Percentiles rank a stretch among this genome's conserved stretches.
phyloP scores from a whole-genome alignment of 2,329 filamentous ascomycete genomes.

The Sarocladium kiliense region DNA sequence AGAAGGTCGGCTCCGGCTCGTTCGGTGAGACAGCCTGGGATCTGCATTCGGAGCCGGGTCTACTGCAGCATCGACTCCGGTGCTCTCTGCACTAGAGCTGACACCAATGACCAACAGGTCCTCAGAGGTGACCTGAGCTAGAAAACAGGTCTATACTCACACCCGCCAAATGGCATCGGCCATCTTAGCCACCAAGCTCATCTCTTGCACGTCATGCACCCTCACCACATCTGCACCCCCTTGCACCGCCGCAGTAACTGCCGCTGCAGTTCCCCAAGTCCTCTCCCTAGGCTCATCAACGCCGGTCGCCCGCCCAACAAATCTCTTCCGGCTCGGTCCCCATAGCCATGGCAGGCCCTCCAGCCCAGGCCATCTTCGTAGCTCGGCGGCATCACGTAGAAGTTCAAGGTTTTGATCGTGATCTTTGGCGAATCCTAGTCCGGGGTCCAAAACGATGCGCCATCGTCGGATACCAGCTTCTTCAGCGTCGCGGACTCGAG shows the following conservation, averaged over 20 bases:
- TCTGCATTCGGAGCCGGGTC: too few relatives aligned
- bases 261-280: constrained; percentile 81
- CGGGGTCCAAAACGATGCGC: constrained; percentile 92
- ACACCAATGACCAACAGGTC: too few relatives aligned
- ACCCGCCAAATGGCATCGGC: constrained; percentile 85
- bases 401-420: constrained; percentile 76
- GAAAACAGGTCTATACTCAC: too few relatives aligned
- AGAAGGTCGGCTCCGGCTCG: too few relatives aligned
- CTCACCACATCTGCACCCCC: constrained; percentile 88
- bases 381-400: constrained; percentile 58
- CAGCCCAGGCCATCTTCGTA: constrained; percentile 61
- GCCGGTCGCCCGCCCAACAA: constrained; percentile 78
- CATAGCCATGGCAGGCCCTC: constrained; percentile 79
- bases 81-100: too few relatives aligned
- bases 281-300: constrained; percentile 66
- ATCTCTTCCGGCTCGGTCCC: constrained; percentile 83
- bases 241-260: constrained; percentile 77
- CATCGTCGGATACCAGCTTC: constrained; percentile 79
- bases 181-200: constrained; percentile 80
- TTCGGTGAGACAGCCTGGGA: too few relatives aligned
- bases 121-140: too few relatives aligned
- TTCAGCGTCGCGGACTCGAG: constrained; percentile 69
- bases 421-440: constrained; percentile 89
- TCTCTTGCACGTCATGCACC: constrained; percentile 86
- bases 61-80: too few relatives aligned